Base-by-base conservation (phyloP, 306 rosid genomes). In the Cucumis cinereus region DNA sequence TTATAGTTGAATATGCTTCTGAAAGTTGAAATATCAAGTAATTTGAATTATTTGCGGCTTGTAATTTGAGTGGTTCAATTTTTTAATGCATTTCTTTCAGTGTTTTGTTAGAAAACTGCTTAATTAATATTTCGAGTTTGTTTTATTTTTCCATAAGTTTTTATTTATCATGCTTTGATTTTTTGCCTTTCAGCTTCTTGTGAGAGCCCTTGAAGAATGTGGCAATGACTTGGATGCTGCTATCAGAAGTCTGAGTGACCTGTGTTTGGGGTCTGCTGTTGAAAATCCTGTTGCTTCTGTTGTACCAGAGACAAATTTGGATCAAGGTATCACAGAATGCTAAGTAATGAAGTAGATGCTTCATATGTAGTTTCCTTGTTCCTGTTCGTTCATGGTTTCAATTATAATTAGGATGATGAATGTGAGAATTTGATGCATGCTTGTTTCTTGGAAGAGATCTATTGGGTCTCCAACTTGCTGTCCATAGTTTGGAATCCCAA, bases 151-250 rank as follows among this genome's bases (percentile, higher is more conserved):
- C 43, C 70, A n/a, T 26, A 8, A 3, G 70, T 23, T 40, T 69
- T 69, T 45, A 6, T 23, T 23, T 20, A 24, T 69, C 38, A 16
- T 45, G 38, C 23, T 69, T 69, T 24, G 15, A 55, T 88, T 82
- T 82, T 30, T 75, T 60, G 28, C 72, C 38, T 73, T 86, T 76
- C 85, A 94, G 98, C 80, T 87, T 79, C 95, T 92, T 24, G 99
- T 89, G 86, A 86, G 87, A 81, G 87, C 88, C 28, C 81, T 94
- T 50, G 92, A 94, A 52, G 96, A 92, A 77, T 89, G 90, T 80
- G 93, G 86, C 24, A 85, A 92, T 78, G 95, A 94, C 79, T 43
- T 94, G 59, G 99, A 94, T 84, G 89, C 90, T 82, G 96, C 99
- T 73, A 85, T 92, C 81, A 86, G 81, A 86, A 85, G 88, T 43